These are phyloP conservation scores for Dunaliella primolecta DNA, from an alignment of 139 green algal genomes.

Conservation along the genomic window DNA sequence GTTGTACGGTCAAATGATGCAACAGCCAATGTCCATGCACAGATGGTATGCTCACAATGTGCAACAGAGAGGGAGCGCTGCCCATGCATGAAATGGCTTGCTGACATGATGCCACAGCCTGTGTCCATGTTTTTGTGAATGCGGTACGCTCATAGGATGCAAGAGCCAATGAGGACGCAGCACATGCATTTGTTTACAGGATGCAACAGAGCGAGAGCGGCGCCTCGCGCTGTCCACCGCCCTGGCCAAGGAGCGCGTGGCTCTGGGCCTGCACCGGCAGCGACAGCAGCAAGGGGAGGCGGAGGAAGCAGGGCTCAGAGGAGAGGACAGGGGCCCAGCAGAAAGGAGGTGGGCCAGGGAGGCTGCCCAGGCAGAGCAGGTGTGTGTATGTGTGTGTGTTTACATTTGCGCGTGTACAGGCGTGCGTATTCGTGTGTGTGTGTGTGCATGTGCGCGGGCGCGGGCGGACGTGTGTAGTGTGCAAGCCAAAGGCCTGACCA, in stretches of 20 bases:
- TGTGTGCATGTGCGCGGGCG: too few relatives aligned
- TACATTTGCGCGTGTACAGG: too few relatives aligned
- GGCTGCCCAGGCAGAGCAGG: slow-evolving; percentile 1
- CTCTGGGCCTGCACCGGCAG: background rate
- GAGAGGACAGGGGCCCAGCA: background rate
- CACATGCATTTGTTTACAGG: background rate
- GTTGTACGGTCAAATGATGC: too few relatives aligned
- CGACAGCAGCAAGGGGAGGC: background rate
- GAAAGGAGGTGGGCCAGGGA: background rate
- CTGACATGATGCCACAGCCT: too few relatives aligned
- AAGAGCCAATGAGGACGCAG: background rate
- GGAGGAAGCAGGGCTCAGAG: background rate
- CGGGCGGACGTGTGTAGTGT: too few relatives aligned
- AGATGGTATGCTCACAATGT: too few relatives aligned
- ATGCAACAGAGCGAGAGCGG: slow-evolving; percentile 7
- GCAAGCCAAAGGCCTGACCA: too few relatives aligned
- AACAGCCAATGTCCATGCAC: too few relatives aligned
- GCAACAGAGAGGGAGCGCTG: background rate
- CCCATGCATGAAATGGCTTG: background rate
- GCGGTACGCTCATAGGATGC: background rate
- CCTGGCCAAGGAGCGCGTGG: slow-evolving; percentile 2
- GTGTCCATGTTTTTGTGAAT: background rate
- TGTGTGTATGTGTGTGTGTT: background rate
- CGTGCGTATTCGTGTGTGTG: background rate
- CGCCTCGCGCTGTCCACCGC: background rate